These are phyloP conservation scores for Globisporangium abappressorium DNA, from an alignment of 352 stramenopile species.

Conservation along the genomic window DNA sequence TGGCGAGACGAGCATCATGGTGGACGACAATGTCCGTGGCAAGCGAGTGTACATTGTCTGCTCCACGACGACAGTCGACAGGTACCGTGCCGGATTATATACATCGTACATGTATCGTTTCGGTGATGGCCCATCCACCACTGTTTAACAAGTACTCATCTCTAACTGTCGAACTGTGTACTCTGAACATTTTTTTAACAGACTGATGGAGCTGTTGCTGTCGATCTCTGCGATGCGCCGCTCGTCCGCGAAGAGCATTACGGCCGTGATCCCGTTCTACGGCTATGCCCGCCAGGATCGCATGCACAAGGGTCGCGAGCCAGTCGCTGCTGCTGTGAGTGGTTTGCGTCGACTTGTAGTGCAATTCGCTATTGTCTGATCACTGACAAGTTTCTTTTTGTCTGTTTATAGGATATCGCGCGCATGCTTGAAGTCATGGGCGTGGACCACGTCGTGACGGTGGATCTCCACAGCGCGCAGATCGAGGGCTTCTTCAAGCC, in stretches of 20 bases:
- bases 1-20: constrained; percentile 73
- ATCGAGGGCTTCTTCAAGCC: constrained; percentile 89
- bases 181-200: constrained; percentile 14
- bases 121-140: background rate
- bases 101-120: background rate
- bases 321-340: constrained; percentile 66
- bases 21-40: constrained; percentile 78
- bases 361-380: background rate
- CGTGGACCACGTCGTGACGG: constrained; percentile 85
- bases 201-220: constrained; percentile 83
- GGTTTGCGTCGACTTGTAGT: too few species aligned
- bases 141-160: background rate
- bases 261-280: constrained; percentile 86
- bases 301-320: constrained; percentile 81
- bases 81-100: constrained; percentile 27
- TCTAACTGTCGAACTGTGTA: background rate
- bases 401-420: constrained; percentile 57
- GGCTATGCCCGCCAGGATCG: constrained; percentile 84
- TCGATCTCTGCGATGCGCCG: constrained; percentile 81
- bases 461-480: constrained; percentile 86
- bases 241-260: constrained; percentile 84
- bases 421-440: constrained; percentile 90
- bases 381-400: background rate
- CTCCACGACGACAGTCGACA: constrained; percentile 83
- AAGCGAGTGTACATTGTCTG: constrained; percentile 86